phyloP scores from a whole-genome alignment of 176 grass and related monocot genomes.

The Alopecurus myosuroides region DNA sequence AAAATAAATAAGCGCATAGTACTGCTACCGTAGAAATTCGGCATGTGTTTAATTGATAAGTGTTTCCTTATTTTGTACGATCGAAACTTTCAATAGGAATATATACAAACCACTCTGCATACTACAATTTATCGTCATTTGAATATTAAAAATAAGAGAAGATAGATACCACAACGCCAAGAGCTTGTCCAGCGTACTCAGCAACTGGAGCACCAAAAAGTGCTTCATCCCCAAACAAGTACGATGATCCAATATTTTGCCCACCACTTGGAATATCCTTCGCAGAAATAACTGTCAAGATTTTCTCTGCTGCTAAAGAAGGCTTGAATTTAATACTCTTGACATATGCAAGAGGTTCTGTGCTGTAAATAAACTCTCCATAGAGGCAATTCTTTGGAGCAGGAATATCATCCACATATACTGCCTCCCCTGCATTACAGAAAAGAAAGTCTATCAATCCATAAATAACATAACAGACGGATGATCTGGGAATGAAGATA shows the following conservation, averaged over 20 bases:
- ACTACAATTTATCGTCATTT: not conserved
- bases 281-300: slow-evolving; percentile 40
- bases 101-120: not conserved
- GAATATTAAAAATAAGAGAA: not conserved
- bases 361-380: slow-evolving; percentile 84
- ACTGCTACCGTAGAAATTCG: not conserved
- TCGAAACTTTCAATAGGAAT: not conserved
- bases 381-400: slow-evolving; percentile 64
- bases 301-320: slow-evolving; percentile 61
- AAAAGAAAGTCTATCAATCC: not conserved
- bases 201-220: slow-evolving; percentile 66
- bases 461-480: not conserved
- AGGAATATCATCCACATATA: slow-evolving; percentile 88
- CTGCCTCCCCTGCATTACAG: slow-evolving; percentile 50
- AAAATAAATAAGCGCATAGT: not conserved
- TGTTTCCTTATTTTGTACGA: not conserved
- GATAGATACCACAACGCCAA: slow-evolving; percentile 62
- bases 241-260: slow-evolving; percentile 49
- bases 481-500: not conserved
- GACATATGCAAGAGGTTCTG: slow-evolving; percentile 56
- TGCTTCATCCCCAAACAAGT: slow-evolving; percentile 51
- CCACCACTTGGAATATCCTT: slow-evolving; percentile 81
- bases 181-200: slow-evolving; percentile 67
- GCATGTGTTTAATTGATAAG: not conserved
- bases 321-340: slow-evolving; percentile 60